These are phyloP conservation scores for Primulina eburnea DNA, from an alignment of 257 asterid genomes.

Conservation along the genomic window DNA sequence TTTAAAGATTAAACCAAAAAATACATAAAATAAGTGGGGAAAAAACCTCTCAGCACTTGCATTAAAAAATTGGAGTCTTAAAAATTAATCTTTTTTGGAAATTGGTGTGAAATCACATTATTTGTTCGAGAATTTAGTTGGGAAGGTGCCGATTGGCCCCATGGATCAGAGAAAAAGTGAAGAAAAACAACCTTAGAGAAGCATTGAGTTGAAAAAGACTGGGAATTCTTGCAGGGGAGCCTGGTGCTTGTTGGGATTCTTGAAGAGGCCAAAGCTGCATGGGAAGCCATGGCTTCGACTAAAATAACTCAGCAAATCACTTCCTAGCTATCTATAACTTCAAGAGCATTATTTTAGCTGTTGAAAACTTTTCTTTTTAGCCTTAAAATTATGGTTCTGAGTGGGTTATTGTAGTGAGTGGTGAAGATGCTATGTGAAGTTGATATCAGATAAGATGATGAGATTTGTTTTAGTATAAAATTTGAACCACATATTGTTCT, in stretches of 20 bases:
- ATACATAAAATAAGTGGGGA: too few species aligned
- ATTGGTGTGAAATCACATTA: neutral
- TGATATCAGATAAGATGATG: slow-evolving; percentile 61
- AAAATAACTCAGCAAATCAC: slow-evolving; percentile 27
- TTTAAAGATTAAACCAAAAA: too few species aligned
- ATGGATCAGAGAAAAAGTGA: neutral
- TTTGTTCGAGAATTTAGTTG: neutral
- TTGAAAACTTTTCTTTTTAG: neutral
- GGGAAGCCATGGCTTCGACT: slow-evolving; percentile 73
- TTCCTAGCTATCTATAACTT: slow-evolving; percentile 24
- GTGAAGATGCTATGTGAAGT: slow-evolving; percentile 46
- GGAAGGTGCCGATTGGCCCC: neutral
- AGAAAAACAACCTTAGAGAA: slow-evolving; percentile 52
- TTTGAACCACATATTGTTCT: slow-evolving; percentile 48
- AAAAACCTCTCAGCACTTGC: too few species aligned
- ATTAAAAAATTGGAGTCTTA: too few species aligned
- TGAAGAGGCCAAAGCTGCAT: slow-evolving; percentile 89
- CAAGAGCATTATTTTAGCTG: neutral
- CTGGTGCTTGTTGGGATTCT: slow-evolving; percentile 68
- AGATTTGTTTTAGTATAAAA: slow-evolving; percentile 33
- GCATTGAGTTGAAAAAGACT: slow-evolving; percentile 59
- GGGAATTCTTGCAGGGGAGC: slow-evolving; percentile 48
- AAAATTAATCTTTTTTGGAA: too few species aligned
- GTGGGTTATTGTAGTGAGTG: slow-evolving; percentile 45
- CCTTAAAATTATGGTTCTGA: slow-evolving; percentile 41